Evolutionary conservation across 768 basidiomycete genomes (phyloP).

Genomic region (Clitopilus hobsonii): DNA sequence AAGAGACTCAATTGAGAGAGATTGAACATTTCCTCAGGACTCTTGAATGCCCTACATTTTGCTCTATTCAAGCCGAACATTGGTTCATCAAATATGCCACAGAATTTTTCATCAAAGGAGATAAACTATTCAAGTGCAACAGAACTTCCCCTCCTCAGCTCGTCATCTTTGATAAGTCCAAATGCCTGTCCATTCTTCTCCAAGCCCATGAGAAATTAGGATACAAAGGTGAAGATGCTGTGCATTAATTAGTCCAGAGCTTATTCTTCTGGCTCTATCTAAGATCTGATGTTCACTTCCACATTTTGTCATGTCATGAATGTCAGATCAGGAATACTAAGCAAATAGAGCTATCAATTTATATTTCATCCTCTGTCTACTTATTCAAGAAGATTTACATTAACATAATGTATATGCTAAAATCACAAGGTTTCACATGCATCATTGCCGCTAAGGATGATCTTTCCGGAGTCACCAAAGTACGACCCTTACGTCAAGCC

Average conservation of each 20-base stretch:
- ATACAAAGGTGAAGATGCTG: constrained; percentile 21
- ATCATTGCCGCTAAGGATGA: constrained; percentile 32
- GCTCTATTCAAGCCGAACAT: no score
- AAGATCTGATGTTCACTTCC: constrained; percentile 17
- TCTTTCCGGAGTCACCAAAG: constrained; percentile 25
- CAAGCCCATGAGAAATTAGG: constrained; percentile 17
- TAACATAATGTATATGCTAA: constrained; percentile 36
- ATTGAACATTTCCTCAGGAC: no score
- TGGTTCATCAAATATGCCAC: no score
- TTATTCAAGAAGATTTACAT: no score
- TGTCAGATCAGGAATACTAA: constrained; percentile 20
- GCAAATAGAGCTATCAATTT: constrained; percentile 18
- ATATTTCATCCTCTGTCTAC: constrained; percentile 16
- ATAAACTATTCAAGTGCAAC: background rate
- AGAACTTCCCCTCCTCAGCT: constrained; percentile 7
- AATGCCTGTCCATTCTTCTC: constrained; percentile 7
- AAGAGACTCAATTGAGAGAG: no score
- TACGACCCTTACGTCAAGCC: constrained; percentile 20
- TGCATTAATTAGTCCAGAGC: constrained; percentile 11
- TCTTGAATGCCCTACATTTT: no score
- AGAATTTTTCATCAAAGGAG: background rate
- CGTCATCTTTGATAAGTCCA: constrained; percentile 7
- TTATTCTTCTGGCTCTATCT: constrained; percentile 27
- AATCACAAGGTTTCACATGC: constrained; percentile 23
- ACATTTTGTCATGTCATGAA: constrained; percentile 21